A percentile compares a stretch with the other conserved stretches of the same genome.
Evolutionary conservation across 352 stramenopile species (phyloP).

Genomic region (Phytophthora quininea): DNA sequence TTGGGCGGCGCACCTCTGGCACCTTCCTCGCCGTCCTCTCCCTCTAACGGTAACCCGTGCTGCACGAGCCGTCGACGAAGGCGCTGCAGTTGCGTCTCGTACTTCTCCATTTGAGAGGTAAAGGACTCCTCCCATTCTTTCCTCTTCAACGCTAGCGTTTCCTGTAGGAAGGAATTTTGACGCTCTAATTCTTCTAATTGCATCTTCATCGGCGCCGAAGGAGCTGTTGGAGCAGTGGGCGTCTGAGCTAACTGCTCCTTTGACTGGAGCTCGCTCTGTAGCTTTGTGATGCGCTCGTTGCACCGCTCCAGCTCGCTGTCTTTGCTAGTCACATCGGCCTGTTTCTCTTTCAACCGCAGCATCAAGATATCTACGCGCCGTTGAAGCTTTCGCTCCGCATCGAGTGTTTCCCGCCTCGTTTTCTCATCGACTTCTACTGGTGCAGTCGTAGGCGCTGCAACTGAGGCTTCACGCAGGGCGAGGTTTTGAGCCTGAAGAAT

Average conservation of each 20-base stretch:
- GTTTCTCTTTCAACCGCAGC: slow-evolving; percentile 73
- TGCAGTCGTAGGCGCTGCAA: not conserved
- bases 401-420: slow-evolving; percentile 45
- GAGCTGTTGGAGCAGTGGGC: slow-evolving; percentile 5
- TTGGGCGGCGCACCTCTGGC: slow-evolving; percentile 7
- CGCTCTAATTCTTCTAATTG: slow-evolving; percentile 50
- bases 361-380: slow-evolving; percentile 69
- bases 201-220: slow-evolving; percentile 17
- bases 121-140: slow-evolving; percentile 68
- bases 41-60: slow-evolving; percentile 28
- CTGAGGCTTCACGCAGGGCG: slow-evolving; percentile 64
- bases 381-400: slow-evolving; percentile 75
- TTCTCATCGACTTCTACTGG: slow-evolving; percentile 5
- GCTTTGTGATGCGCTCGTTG: slow-evolving; percentile 34
- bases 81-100: slow-evolving; percentile 58
- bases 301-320: slow-evolving; percentile 51
- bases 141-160: slow-evolving; percentile 65
- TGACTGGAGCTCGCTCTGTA: slow-evolving; percentile 42
- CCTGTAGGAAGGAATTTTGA: slow-evolving; percentile 64
- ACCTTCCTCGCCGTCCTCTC: slow-evolving; percentile 17
- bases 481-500: slow-evolving; percentile 81
- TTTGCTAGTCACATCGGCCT: slow-evolving; percentile 49
- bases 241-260: slow-evolving; percentile 22
- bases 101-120: slow-evolving; percentile 54
- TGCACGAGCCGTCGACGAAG: slow-evolving; percentile 50